phyloP scores from a whole-genome alignment of 2,329 filamentous ascomycete genomes.

The Trichophyton equinum region DNA sequence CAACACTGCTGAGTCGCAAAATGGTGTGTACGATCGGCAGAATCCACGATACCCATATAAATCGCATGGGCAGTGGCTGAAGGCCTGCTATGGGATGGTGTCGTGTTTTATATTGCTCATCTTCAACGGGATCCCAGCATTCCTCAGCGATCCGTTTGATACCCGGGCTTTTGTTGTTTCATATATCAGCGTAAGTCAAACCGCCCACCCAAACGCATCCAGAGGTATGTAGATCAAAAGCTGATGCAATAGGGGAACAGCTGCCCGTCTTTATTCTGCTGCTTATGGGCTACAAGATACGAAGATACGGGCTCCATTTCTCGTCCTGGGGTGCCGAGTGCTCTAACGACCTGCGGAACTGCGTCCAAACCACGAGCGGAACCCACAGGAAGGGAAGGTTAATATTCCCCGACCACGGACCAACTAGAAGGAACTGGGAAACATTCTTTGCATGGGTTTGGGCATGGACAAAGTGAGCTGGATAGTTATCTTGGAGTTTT shows the following conservation, averaged over 20 bases:
- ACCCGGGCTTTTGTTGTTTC: conserved; percentile 27
- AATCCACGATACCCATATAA: conserved; percentile 19
- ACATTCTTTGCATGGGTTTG: conserved; percentile 26
- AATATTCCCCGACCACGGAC: conserved; percentile 25
- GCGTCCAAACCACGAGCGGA: conserved; percentile 23
- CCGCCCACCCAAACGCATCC: not conserved
- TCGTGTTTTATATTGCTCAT: conserved; percentile 13
- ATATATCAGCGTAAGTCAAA: conserved; percentile 28
- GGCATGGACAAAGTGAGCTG: conserved; percentile 28
- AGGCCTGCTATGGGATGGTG: conserved; percentile 18
- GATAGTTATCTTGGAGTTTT: not conserved
- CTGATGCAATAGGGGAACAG: conserved; percentile 13
- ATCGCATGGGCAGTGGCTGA: conserved; percentile 19
- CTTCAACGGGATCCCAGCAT: conserved; percentile 15
- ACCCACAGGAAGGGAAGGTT: conserved; percentile 24
- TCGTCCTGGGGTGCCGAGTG: conserved; percentile 26
- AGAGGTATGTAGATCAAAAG: not conserved
- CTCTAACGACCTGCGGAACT: conserved; percentile 26
- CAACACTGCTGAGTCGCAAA: conserved; percentile 23
- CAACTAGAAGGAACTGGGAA: conserved; percentile 22
- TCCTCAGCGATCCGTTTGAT: conserved; percentile 23
- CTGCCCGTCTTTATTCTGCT: conserved; percentile 28
- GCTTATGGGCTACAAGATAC: conserved; percentile 28
- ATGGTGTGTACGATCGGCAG: conserved; percentile 14
- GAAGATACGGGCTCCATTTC: conserved; percentile 25